Percentiles rank a stretch among this genome's conserved stretches.
Conservation (phyloP, 306 rosid species). For the Purshia tridentata region DNA sequence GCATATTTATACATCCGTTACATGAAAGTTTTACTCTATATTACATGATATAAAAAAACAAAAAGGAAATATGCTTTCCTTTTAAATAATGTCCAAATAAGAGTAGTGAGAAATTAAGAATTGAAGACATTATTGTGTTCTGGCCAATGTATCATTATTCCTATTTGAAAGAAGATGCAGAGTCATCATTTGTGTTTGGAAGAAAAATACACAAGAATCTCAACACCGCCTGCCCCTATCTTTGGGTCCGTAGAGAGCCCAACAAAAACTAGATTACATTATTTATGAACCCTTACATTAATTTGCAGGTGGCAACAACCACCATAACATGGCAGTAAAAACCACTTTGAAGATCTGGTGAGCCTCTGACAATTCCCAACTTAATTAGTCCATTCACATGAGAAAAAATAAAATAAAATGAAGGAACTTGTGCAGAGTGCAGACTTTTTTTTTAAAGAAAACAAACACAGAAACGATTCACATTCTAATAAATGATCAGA, state of each 20-base stretch:
- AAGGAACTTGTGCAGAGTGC: too few relatives aligned
- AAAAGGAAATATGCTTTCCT: neutral
- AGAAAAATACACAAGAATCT: neutral
- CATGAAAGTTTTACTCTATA: too few relatives aligned
- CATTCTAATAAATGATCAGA: constrained; percentile 13
- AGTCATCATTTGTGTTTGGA: neutral
- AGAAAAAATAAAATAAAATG: neutral
- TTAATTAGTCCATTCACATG: neutral
- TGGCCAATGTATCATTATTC: constrained; percentile 1
- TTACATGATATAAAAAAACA: neutral
- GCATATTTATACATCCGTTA: too few relatives aligned
- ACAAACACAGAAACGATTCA: neutral
- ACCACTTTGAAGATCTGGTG: constrained; percentile 12
- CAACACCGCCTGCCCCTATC: too few relatives aligned
- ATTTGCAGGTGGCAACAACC: constrained; percentile 10
- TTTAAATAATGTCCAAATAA: neutral
- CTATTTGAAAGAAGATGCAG: neutral
- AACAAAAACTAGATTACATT: neutral
- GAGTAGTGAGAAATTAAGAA: constrained; percentile 1
- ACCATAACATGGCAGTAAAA: neutral
- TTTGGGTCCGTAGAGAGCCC: neutral
- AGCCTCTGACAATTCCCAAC: constrained; percentile 23
- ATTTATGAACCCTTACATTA: constrained; percentile 9
- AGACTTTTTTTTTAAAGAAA: too few relatives aligned
- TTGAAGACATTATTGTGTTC: neutral